These are phyloP conservation scores for Dipodascopsis tothii DNA, from an alignment of 805 yeast genomes.

Conservation along the genomic window DNA sequence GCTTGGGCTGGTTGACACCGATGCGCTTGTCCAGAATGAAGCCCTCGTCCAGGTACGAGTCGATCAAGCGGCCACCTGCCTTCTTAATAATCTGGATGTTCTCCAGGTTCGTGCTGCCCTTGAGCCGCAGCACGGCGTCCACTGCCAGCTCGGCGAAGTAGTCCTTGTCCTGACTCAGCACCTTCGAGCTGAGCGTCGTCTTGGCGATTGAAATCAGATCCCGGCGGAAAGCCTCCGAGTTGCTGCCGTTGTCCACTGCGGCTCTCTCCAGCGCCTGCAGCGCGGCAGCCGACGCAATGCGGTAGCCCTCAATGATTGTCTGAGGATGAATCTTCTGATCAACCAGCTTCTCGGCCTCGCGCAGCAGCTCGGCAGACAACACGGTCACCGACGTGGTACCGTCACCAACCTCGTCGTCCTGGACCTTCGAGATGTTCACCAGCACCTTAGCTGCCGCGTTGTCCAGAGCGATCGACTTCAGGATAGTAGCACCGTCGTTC, in stretches of 20 bases:
- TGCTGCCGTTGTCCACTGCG: constrained; percentile 64
- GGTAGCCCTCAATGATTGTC: constrained; percentile 90
- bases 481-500: constrained; percentile 96
- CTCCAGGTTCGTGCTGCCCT: constrained; percentile 80
- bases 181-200: constrained; percentile 89
- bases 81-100: constrained; percentile 90
- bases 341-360: constrained; percentile 89
- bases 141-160: constrained; percentile 86
- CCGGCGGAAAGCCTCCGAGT: constrained; percentile 53
- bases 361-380: constrained; percentile 85
- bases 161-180: constrained; percentile 88
- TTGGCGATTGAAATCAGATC: constrained; percentile 83
- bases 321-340: constrained; percentile 95
- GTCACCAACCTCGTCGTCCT: constrained; percentile 97
- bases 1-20: constrained; percentile 91
- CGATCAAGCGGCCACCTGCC: constrained; percentile 84
- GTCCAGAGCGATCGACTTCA: constrained; percentile 87
- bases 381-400: constrained; percentile 96
- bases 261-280: constrained; percentile 64
- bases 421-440: constrained; percentile 90
- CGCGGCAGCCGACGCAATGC: constrained; percentile 85
- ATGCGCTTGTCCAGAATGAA: constrained; percentile 85
- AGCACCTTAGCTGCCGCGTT: constrained; percentile 96
- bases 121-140: constrained; percentile 81
- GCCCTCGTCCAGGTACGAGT: constrained; percentile 87